Evolutionary conservation across 495 filamentous ascomycete genomes (phyloP), one percentile per base, ranked within the genome.

Genomic region (Neurospora africana): DNA sequence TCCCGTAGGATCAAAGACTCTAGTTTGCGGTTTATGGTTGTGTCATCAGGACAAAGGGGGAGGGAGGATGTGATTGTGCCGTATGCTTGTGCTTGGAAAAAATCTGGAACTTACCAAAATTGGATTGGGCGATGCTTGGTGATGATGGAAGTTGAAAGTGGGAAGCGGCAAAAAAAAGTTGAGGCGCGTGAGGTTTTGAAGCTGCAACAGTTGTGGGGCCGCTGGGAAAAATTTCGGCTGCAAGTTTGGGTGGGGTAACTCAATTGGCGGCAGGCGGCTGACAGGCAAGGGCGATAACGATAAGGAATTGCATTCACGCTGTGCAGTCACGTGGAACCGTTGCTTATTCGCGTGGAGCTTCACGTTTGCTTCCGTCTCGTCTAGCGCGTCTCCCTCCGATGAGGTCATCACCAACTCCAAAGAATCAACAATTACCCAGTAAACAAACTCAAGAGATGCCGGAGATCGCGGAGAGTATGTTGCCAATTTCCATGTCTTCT

Each of bases 1-100:
- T 89, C 91, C 91, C 85, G 85, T 80, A 70, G 92, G 79, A 92
- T 98, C 95, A 98, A 98, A 98, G 95, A 98, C 95, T 98, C 95
- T 98, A 98, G 95, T 98, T 98, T 94, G 92, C 89, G 91, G 93
- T 95, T 91, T 93, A 87, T 65, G 89, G 86, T 80, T 68, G 72
- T 88, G 82, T 88, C 86, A 87, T 88, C 86, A 88, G 75, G 71
- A 76, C 78, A 81, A 72, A 36, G 70, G 71, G 23, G 58, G 40
- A 21, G 43, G 44, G 40, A 15, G 21, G 23, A 58, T 58, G 21
- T 58, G 21, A 65, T 33, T 65, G 69, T 72, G 72, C 61, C 68
- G 68, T 47, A 37, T 69, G 72, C 38, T 7, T 68, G 37, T 43
- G 71, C 47, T 61, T 61, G 65, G 36, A 69, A 70, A 36, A 68